A percentile compares a stretch with the other conserved stretches of the same genome.
Conservation (phyloP, 768 basidiomycete genomes). For the Cystobasidiopsis lactophilus region DNA sequence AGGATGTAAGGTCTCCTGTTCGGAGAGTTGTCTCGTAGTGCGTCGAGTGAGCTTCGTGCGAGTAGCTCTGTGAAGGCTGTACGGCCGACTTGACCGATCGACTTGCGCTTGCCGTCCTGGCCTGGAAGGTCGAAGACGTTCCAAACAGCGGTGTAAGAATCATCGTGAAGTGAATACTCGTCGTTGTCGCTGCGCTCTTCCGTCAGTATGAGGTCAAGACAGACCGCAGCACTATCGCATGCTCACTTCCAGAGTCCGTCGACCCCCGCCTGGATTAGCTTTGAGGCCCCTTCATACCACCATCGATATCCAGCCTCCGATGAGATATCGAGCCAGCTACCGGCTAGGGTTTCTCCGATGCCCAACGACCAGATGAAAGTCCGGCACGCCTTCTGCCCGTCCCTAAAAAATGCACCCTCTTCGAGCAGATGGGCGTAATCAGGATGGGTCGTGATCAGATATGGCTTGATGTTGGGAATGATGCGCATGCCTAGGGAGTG, state of each 20-base stretch:
- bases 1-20: constrained; percentile 22
- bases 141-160: constrained; percentile 15
- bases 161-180: constrained; percentile 22
- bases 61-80: constrained; percentile 15
- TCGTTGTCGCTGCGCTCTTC: constrained; percentile 22
- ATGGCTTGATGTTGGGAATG: constrained; percentile 24
- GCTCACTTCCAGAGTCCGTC: constrained; percentile 26
- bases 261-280: constrained; percentile 20
- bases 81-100: constrained; percentile 4
- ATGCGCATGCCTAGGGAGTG: constrained; percentile 24
- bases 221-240: constrained; percentile 15
- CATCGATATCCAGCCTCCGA: constrained; percentile 19
- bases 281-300: constrained; percentile 22
- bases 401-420: constrained; percentile 20
- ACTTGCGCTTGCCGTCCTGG: constrained; percentile 6
- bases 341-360: constrained; percentile 18
- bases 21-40: constrained; percentile 15
- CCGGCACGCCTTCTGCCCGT: constrained; percentile 16
- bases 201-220: neutral
- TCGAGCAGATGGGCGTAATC: constrained; percentile 16
- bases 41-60: constrained; percentile 18
- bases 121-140: constrained; percentile 15
- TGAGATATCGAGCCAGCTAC: constrained; percentile 24
- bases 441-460: constrained; percentile 21
- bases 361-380: constrained; percentile 20